Percentiles rank a stretch among this genome's conserved stretches.
Evolutionary conservation across 495 filamentous ascomycete species (phyloP).

Genomic region (Neurospora terricola): DNA sequence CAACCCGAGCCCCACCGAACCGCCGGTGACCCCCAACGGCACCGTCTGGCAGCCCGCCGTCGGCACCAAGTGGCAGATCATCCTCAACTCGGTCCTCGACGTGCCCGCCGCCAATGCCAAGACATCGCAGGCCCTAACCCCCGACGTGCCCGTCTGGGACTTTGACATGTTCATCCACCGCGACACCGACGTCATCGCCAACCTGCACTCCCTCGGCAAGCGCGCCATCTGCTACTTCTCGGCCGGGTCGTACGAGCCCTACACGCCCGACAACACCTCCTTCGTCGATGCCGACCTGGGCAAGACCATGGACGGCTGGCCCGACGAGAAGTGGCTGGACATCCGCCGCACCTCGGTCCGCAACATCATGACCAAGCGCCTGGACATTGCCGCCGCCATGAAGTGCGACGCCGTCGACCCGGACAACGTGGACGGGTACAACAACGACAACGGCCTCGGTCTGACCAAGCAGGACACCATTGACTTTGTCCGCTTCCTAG

Average conservation of each 20-base stretch:
- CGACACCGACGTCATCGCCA: conserved; percentile 11
- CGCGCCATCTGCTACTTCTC: conserved; percentile 64
- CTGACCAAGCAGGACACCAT: conserved; percentile 46
- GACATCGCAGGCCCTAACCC: conserved; percentile 6
- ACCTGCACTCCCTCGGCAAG: conserved; percentile 19
- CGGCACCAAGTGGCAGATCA: conserved; percentile 18
- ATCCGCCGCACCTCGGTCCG: conserved; percentile 46
- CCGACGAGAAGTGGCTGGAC: conserved; percentile 58
- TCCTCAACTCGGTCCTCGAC: conserved; percentile 23
- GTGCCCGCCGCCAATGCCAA: conserved; percentile 18
- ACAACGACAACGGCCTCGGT: conserved; percentile 44
- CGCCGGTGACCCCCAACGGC: not conserved
- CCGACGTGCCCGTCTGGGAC: conserved; percentile 21
- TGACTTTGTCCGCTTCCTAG: conserved; percentile 50
- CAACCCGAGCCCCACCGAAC: conserved; percentile 1
- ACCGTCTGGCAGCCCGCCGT: conserved; percentile 13
- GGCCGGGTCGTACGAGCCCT: conserved; percentile 50
- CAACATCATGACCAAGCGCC: conserved; percentile 45
- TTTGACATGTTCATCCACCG: conserved; percentile 21
- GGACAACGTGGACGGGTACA: conserved; percentile 61
- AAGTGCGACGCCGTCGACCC: conserved; percentile 65
- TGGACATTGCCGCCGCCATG: conserved; percentile 46
- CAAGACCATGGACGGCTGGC: conserved; percentile 48
- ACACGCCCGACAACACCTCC: conserved; percentile 42
- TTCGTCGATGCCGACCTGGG: conserved; percentile 47